A percentile compares a stretch with the other conserved stretches of the same genome.
Evolutionary conservation across 1,139 yeast species (phyloP).

Genomic region (Saccharomyces uvarum): DNA sequence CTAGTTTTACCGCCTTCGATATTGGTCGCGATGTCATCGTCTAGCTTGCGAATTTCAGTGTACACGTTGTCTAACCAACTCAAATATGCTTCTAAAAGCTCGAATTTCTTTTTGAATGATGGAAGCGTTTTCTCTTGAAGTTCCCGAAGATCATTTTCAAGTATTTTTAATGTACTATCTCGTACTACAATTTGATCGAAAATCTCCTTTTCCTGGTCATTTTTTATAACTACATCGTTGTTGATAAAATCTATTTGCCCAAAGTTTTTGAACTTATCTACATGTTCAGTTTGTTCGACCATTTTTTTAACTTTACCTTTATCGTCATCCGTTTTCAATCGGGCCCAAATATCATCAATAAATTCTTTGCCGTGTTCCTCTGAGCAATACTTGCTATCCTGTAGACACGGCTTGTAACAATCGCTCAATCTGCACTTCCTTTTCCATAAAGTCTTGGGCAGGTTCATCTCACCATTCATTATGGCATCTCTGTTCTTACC

Average conservation of each 20-base stretch:
- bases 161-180: slow-evolving; percentile 20
- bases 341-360: slow-evolving; percentile 35
- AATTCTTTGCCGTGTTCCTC: slow-evolving; percentile 61
- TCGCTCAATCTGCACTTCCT: slow-evolving; percentile 58
- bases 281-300: slow-evolving; percentile 13
- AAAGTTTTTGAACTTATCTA: slow-evolving; percentile 23
- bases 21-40: slow-evolving; percentile 8
- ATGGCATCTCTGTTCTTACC: slow-evolving; percentile 21
- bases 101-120: slow-evolving; percentile 14
- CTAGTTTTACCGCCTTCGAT: slow-evolving; percentile 15
- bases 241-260: slow-evolving; percentile 20
- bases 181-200: slow-evolving; percentile 23
- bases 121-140: slow-evolving; percentile 15
- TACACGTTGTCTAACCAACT: slow-evolving; percentile 27
- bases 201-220: slow-evolving; percentile 26
- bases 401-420: slow-evolving; percentile 54
- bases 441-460: slow-evolving; percentile 54
- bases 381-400: slow-evolving; percentile 63
- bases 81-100: slow-evolving; percentile 22
- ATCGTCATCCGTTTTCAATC: slow-evolving; percentile 14
- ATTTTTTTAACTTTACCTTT: slow-evolving; percentile 17
- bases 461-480: slow-evolving; percentile 6
- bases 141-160: slow-evolving; percentile 16
- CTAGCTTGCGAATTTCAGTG: slow-evolving; percentile 13
- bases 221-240: slow-evolving; percentile 28